These are phyloP conservation scores for Diaporthe longicolla DNA, from an alignment of 2,329 filamentous ascomycete species.

Conservation along the genomic window DNA sequence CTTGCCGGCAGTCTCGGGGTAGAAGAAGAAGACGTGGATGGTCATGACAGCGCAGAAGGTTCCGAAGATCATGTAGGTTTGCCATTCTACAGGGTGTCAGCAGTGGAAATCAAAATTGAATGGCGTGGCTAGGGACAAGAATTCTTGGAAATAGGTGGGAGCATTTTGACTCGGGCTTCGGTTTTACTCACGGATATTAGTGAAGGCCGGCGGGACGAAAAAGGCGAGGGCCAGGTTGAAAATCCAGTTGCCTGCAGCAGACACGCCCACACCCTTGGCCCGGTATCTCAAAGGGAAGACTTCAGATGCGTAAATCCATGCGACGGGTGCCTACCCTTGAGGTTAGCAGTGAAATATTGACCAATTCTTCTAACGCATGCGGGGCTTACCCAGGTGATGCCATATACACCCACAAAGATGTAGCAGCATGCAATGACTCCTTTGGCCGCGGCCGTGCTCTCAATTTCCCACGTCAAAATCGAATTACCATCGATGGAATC, in stretches of 20 bases:
- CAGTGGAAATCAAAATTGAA: too few species aligned
- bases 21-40: slow-evolving; percentile 66
- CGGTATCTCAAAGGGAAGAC: slow-evolving; percentile 62
- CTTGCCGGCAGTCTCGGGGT: slow-evolving; percentile 70
- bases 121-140: neutral
- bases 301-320: slow-evolving; percentile 52
- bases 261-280: slow-evolving; percentile 67
- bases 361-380: neutral
- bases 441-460: slow-evolving; percentile 59
- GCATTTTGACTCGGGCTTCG: neutral
- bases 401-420: slow-evolving; percentile 58
- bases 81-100: slow-evolving; percentile 54
- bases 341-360: neutral
- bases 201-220: slow-evolving; percentile 62
- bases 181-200: slow-evolving; percentile 52
- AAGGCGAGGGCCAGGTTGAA: slow-evolving; percentile 66
- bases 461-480: slow-evolving; percentile 61
- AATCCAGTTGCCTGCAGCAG: slow-evolving; percentile 65
- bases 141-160: neutral
- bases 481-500: slow-evolving; percentile 59
- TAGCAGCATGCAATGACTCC: slow-evolving; percentile 65
- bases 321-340: slow-evolving; percentile 45
- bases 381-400: slow-evolving; percentile 50
- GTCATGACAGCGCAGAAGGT: slow-evolving; percentile 67
- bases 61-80: slow-evolving; percentile 66